phyloP scores from a whole-genome alignment of 2,329 filamentous ascomycete species.

The Remersonia thermophila region DNA sequence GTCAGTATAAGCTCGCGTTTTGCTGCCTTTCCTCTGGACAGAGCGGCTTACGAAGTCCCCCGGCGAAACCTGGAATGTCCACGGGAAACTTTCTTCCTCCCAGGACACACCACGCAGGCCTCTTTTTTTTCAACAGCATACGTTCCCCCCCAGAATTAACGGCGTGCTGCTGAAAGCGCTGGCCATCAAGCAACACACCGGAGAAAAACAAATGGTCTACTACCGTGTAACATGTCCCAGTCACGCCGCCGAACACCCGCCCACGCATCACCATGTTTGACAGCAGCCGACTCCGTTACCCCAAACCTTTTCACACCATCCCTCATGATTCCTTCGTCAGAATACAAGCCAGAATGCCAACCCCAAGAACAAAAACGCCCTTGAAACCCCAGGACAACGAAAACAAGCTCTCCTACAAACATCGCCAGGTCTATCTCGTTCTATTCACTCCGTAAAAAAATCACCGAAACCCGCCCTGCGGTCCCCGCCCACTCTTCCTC shows the following conservation, averaged over 20 bases:
- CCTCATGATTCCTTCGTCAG: neutral
- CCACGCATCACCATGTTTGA: neutral
- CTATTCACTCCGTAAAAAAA: neutral
- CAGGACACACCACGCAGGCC: too few relatives aligned
- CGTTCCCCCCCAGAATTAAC: too few relatives aligned
- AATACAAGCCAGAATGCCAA: neutral
- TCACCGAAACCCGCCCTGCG: too few relatives aligned
- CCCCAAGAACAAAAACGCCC: neutral
- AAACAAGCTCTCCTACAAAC: neutral
- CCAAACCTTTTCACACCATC: neutral
- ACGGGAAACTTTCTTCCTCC: too few relatives aligned
- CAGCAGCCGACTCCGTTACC: neutral
- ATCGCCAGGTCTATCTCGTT: neutral
- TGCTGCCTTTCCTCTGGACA: neutral
- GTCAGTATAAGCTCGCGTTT: neutral
- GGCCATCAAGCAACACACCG: too few relatives aligned
- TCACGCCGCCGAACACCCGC: too few relatives aligned
- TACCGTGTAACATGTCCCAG: too few relatives aligned
- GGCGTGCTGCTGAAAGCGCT: too few relatives aligned
- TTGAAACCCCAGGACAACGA: neutral
- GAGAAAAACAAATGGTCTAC: too few relatives aligned
- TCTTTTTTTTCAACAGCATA: too few relatives aligned
- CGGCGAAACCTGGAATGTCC: too few relatives aligned
- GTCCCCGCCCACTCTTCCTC: conserved; percentile 9
- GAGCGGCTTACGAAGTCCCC: neutral